Evolutionary conservation across 2,329 filamentous ascomycete species (phyloP), one percentile per base, ranked within the genome.

Genomic region (Penicillium hordei): DNA sequence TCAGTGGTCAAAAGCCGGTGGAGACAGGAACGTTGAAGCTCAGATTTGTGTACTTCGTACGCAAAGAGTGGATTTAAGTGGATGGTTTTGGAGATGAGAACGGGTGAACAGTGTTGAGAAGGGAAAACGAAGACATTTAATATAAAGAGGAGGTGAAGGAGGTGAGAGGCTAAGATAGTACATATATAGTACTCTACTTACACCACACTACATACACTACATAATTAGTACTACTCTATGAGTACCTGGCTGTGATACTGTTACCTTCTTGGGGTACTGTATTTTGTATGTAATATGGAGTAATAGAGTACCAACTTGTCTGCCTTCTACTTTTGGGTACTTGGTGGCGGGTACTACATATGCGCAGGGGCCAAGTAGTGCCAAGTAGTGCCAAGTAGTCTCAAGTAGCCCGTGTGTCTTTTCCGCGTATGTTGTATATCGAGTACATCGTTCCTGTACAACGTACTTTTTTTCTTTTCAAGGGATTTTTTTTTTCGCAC

Each of bases 1-100:
- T 67, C 49, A 67, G 48, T 67, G 65, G 65, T 39, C 60, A 58
- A 8, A 60, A 43, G 39, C 21, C 12, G 49, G 54, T 62, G 64
- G 63, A 59, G 61, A 57, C 48, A 49, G 53, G 52, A 60, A 52
- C 44, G 45, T 48, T 55, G 54, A 49, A 57, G 52, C 54, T 60
- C 43, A 45, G 55, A 43, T 25, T 25, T 40, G 38, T 40, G 13
- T 42, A 23, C 17, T 15, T 23, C 13, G 21, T 43, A 27, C 15
- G 23, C 21, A 42, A 4, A 42, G 15, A n/a, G 42, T 44, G 42
- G 42, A 29, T 44, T 38, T 38, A 12, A 19, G 25, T 44, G 42
- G 42, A n/a, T 27, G 27, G 17, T 10, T n/a, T 27, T 27, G 23
- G 40, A 43, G 40, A 43, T 25, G 42, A 44, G 50, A 53, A 57